Base-by-base conservation (phyloP, 345 rosid species). In the Hibiscus mutabilis region DNA sequence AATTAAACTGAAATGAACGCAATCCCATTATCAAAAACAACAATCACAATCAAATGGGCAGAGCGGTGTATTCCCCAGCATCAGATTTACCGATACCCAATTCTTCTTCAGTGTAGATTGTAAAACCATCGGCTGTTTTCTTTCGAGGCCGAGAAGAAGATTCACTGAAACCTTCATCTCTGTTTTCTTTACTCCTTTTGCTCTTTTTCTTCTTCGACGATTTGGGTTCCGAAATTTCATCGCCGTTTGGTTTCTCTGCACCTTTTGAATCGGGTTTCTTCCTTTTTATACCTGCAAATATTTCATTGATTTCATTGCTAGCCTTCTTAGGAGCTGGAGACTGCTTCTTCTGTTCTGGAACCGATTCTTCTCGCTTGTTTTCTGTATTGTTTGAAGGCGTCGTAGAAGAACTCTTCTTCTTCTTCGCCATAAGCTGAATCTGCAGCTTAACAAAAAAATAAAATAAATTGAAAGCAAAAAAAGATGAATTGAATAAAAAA, bases 11-110 rank as follows among this genome's bases (percentile, higher is more conserved):
- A 51, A 51, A 51, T n/a, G 1, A 24, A 22, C 13, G n/a, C 5
- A 15, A 25, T 9, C 13, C 22, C 6, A 18, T n/a, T 49, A 58
- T 85, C 84, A 89, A 77, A 88, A 86, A 77, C 98, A 92, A 81
- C 98, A 90, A 35, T 84, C 75, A 79, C 98, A 90, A 69, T 91
- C 93, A 78, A 91, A 94, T 19, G 98, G 98, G 70, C 97, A 94
- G 70, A 87, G 92, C 3, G 73, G 81, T 4, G 96, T 86, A 53
- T 61, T 69, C 72, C 72, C 98, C 95, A 69, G 84, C 86, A 29
- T 86, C 79, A 15, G 81, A 47, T 16, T 73, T 86, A 46, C 66
- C 80, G 29, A 94, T 49, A 77, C 91, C 84, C 79, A 94, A 77
- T 78, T 94, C 98, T 40, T 84, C 93, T 81, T 87, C 93, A 0